Conservation (phyloP, 2,329 filamentous ascomycete genomes). For the Tolypocladium ophioglossoides region DNA sequence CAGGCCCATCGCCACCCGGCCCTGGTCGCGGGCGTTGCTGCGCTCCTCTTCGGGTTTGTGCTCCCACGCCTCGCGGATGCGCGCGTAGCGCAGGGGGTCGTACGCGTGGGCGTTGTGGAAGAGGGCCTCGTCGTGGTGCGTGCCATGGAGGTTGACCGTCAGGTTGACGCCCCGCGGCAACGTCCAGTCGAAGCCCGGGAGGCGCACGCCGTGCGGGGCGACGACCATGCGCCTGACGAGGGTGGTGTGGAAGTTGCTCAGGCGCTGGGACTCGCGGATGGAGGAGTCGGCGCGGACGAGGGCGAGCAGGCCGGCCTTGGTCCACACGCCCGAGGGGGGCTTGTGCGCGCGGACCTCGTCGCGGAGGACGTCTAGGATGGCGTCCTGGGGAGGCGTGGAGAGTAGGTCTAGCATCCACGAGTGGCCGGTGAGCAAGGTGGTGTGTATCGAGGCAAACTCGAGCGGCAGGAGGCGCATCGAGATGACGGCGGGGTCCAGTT, state of each 20-base stretch:
- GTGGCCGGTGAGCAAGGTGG: slow-evolving; percentile 40
- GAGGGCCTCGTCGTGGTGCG: slow-evolving; percentile 35
- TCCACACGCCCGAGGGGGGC: slow-evolving; percentile 29
- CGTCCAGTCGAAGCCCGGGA: slow-evolving; percentile 19
- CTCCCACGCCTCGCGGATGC: slow-evolving; percentile 27
- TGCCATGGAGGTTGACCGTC: slow-evolving; percentile 30
- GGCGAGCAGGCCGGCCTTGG: slow-evolving; percentile 29
- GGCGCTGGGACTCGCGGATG: slow-evolving; percentile 41
- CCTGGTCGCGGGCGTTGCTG: slow-evolving; percentile 18
- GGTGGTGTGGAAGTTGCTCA: slow-evolving; percentile 34
- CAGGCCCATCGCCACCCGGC: slow-evolving; percentile 22
- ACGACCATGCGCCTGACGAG: slow-evolving; percentile 36
- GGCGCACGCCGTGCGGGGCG: slow-evolving; percentile 30
- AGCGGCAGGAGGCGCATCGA: slow-evolving; percentile 42
- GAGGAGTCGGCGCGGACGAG: slow-evolving; percentile 39
- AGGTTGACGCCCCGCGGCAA: slow-evolving; percentile 31
- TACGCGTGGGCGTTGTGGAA: slow-evolving; percentile 32
- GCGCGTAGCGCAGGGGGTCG: slow-evolving; percentile 38
- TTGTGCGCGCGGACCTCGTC: slow-evolving; percentile 25
- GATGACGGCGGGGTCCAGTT: slow-evolving; percentile 36
- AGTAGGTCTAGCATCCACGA: slow-evolving; percentile 36
- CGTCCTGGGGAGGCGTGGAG: slow-evolving; percentile 21
- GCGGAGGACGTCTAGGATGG: slow-evolving; percentile 27
- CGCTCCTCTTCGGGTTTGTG: slow-evolving; percentile 14
- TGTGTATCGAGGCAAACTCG: slow-evolving; percentile 50